These are phyloP conservation scores for Salix suchowensis DNA, from an alignment of 345 rosid species.

Conservation along the genomic window DNA sequence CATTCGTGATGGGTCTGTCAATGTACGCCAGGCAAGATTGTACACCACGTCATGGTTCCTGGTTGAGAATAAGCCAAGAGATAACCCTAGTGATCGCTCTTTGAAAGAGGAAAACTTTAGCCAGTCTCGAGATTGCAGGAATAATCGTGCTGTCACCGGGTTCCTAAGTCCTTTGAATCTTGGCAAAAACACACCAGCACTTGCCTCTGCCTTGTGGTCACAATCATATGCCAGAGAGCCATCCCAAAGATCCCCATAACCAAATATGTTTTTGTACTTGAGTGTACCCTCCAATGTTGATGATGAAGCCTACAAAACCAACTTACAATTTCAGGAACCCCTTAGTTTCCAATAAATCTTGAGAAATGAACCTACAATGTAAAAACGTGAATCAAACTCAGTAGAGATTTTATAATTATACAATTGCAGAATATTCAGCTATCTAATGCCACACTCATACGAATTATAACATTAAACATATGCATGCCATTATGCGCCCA, in stretches of 20 bases:
- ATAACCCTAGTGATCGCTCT: constrained; percentile 75
- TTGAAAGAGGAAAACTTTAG: constrained; percentile 73
- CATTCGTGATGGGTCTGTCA: constrained; percentile 69
- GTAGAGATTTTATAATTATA: neutral
- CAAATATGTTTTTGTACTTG: constrained; percentile 77
- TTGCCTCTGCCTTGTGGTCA: constrained; percentile 75
- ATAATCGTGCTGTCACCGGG: constrained; percentile 67
- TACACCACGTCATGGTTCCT: constrained; percentile 68
- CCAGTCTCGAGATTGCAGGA: constrained; percentile 82
- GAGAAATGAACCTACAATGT: neutral
- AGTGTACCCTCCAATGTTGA: constrained; percentile 76
- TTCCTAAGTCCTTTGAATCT: constrained; percentile 53
- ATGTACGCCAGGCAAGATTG: constrained; percentile 68
- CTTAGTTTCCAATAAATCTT: neutral
- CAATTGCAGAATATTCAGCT: neutral
- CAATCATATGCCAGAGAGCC: constrained; percentile 71
- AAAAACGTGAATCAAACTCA: neutral
- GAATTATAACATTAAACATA: neutral
- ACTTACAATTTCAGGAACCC: constrained; percentile 14
- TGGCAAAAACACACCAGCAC: constrained; percentile 72
- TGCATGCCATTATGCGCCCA: neutral
- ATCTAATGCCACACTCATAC: neutral
- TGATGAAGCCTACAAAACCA: constrained; percentile 65
- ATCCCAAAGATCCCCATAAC: constrained; percentile 94
- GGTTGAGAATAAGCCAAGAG: constrained; percentile 69